Evolutionary conservation across 306 rosid genomes (phyloP).

Genomic region (Cicer judaicum): DNA sequence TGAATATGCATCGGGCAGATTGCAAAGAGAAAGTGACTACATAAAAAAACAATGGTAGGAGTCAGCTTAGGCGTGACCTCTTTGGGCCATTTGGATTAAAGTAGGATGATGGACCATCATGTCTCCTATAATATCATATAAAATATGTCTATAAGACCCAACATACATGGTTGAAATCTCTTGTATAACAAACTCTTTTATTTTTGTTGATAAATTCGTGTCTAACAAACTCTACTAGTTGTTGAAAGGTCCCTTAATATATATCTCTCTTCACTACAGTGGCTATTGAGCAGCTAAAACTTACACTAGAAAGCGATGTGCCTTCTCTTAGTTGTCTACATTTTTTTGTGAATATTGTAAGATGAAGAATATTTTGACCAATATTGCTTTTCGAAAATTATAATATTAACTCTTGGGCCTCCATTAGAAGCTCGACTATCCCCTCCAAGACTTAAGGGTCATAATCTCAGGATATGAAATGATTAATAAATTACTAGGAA

Average conservation of each 20-base stretch:
- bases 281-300: conserved; percentile 45
- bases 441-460: conserved; percentile 57
- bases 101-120: conserved; percentile 33
- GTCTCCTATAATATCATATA: conserved; percentile 19
- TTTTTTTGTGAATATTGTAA: conserved; percentile 34
- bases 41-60: conserved; percentile 24
- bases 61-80: conserved; percentile 38
- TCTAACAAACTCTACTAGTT: conserved; percentile 28
- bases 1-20: neutral
- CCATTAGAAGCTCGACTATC: conserved; percentile 46
- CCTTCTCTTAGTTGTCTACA: conserved; percentile 41
- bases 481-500: neutral
- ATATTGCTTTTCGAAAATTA: conserved; percentile 17
- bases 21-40: neutral
- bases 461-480: conserved; percentile 29
- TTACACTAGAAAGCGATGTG: conserved; percentile 45
- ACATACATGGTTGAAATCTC: conserved; percentile 25
- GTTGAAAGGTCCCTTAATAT: conserved; percentile 43
- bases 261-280: conserved; percentile 34
- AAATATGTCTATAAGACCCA: conserved; percentile 22
- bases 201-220: neutral
- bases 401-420: conserved; percentile 31
- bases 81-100: conserved; percentile 29
- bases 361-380: conserved; percentile 32
- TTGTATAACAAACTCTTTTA: conserved; percentile 6